Conservation (phyloP, 2,329 filamentous ascomycete species). For the Alternaria triticimaculans region DNA sequence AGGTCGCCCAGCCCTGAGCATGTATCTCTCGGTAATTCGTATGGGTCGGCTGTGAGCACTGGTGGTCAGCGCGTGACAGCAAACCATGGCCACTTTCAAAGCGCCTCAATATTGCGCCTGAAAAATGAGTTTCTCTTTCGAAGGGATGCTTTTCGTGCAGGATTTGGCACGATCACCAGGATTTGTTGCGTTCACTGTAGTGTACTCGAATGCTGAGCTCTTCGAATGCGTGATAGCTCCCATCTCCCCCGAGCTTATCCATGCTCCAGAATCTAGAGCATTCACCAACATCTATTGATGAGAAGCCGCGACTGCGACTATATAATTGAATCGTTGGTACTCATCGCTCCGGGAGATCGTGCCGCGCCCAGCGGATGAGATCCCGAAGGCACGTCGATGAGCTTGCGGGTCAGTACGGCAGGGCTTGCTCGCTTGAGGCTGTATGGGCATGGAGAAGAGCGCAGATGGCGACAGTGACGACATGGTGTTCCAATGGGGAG, state of each 20-base stretch:
- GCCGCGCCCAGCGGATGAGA: not conserved
- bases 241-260: not conserved
- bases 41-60: not conserved
- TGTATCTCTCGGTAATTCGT: not conserved
- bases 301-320: not conserved
- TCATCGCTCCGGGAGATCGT: not conserved
- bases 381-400: not conserved
- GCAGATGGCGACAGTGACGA: conserved; percentile 3
- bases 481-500: conserved; percentile 1
- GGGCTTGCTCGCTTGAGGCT: not conserved
- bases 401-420: not conserved
- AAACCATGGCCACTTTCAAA: not conserved
- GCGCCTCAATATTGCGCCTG: not conserved
- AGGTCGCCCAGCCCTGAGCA: conserved; percentile 5
- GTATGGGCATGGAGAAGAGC: not conserved
- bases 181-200: not conserved
- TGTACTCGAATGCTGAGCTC: not conserved
- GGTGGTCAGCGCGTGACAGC: not conserved
- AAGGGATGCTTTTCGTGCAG: not conserved
- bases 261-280: not conserved
- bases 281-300: not conserved
- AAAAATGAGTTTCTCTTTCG: not conserved
- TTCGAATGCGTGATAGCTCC: not conserved
- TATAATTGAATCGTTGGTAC: not conserved
- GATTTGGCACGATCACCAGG: not conserved